These are phyloP conservation scores for Pleurotus salmoneostramineus DNA, from an alignment of 768 basidiomycete genomes.

Conservation along the genomic window DNA sequence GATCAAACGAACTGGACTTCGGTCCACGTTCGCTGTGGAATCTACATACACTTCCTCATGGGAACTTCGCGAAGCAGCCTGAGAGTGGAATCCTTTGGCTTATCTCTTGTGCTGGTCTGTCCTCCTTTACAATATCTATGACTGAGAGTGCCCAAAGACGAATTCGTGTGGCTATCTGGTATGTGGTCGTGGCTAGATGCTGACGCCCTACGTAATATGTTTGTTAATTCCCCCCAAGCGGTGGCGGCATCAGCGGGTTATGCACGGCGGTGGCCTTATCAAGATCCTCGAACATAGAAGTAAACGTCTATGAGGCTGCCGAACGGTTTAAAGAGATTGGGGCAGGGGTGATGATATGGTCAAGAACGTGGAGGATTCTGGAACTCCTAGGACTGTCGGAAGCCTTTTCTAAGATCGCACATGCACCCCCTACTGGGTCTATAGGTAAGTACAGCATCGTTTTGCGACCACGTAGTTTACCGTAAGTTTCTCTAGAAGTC, in stretches of 20 bases:
- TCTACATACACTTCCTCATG: no score
- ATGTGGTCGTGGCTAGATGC: not conserved
- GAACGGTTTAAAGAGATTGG: conserved; percentile 45
- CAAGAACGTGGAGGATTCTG: conserved; percentile 41
- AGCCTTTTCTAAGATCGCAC: conserved; percentile 27
- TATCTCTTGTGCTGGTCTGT: no score
- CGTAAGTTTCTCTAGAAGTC: conserved; percentile 22
- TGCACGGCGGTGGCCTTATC: conserved; percentile 36
- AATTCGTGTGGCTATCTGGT: conserved; percentile 32
- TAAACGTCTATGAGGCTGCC: conserved; percentile 46
- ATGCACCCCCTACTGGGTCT: conserved; percentile 27
- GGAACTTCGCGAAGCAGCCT: no score
- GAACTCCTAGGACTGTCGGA: conserved; percentile 33
- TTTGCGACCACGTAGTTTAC: not conserved
- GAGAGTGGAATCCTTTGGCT: no score
- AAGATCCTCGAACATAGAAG: conserved; percentile 26
- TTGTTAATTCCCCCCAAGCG: conserved; percentile 16
- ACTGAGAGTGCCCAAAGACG: not conserved
- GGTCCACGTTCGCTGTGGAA: no score
- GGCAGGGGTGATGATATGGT: conserved; percentile 45
- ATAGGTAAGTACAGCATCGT: conserved; percentile 15
- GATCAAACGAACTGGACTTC: no score
- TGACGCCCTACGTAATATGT: not conserved
- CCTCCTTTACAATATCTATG: not conserved
- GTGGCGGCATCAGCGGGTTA: conserved; percentile 38